Conservation (phyloP, 352 stramenopile genomes). For the Albugo laibachii region DNA sequence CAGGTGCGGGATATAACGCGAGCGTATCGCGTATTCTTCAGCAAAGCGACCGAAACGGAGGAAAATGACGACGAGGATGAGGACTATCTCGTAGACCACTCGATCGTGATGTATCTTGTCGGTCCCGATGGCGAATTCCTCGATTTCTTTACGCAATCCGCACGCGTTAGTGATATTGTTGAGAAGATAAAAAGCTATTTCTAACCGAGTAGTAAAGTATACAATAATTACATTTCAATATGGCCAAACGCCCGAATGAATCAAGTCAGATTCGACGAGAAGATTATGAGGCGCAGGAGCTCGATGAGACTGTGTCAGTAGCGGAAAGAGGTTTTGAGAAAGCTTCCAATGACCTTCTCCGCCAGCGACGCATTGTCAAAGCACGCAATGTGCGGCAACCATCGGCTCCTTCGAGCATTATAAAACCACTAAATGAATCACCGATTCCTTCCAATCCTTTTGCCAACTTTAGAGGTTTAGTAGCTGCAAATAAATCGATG, state of each 20-base stretch:
- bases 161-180: constrained; percentile 86
- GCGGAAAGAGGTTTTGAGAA: constrained; percentile 47
- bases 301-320: constrained; percentile 15
- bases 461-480: constrained; percentile 37
- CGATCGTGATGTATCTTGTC: constrained; percentile 98
- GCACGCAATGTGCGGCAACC: constrained; percentile 13
- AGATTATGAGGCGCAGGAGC: constrained; percentile 50
- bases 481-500: constrained; percentile 3
- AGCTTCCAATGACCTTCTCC: constrained; percentile 41
- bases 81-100: constrained; percentile 99
- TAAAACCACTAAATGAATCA: constrained; percentile 1
- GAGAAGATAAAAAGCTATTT: constrained; percentile 83
- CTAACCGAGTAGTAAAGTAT: constrained; percentile 8
- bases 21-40: constrained; percentile 98
- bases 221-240: constrained; percentile 5
- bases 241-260: constrained; percentile 74
- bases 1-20: constrained; percentile 94
- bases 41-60: constrained; percentile 75
- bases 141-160: constrained; percentile 98
- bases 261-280: constrained; percentile 72
- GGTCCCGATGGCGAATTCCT: constrained; percentile 92
- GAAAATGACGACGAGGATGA: constrained; percentile 87
- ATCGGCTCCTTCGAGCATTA: constrained; percentile 2
- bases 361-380: constrained; percentile 64
- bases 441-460: constrained; percentile 28